phyloP scores from a whole-genome alignment of 306 rosid genomes.

The Chamaecrista fasciculata region DNA sequence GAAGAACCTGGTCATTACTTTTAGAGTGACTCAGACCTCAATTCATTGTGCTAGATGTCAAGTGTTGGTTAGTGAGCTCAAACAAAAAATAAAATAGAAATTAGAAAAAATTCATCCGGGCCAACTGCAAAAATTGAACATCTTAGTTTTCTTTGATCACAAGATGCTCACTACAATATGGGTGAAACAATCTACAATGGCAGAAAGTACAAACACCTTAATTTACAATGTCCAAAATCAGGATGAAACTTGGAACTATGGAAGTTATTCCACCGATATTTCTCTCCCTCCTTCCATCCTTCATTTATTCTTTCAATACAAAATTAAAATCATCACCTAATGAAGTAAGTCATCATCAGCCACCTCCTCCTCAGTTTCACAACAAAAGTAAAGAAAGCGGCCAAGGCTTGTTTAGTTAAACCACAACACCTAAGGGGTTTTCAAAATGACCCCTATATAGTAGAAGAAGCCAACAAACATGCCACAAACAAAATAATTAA shows the following conservation, averaged over 20 bases:
- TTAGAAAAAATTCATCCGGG: background rate
- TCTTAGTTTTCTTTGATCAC: too few relatives aligned
- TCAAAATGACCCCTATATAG: background rate
- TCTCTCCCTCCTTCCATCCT: background rate
- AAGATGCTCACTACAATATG: background rate
- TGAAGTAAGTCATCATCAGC: background rate
- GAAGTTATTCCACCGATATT: background rate
- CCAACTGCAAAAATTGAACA: background rate
- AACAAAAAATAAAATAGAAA: background rate
- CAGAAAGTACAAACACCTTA: background rate
- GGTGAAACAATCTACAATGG: background rate
- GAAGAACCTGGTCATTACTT: background rate
- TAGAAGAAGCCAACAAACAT: slow-evolving; percentile 1
- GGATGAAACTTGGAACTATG: background rate
- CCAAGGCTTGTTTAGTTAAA: background rate
- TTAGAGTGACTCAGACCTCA: background rate
- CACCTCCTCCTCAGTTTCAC: background rate
- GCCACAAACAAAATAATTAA: too few relatives aligned
- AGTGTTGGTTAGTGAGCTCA: background rate
- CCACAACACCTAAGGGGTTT: background rate
- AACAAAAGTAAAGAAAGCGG: background rate
- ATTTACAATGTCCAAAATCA: background rate
- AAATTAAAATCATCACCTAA: background rate
- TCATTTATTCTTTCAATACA: background rate
- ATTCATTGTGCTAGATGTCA: background rate